Base-by-base conservation (phyloP, 306 rosid genomes). In the Biancaea sappan region DNA sequence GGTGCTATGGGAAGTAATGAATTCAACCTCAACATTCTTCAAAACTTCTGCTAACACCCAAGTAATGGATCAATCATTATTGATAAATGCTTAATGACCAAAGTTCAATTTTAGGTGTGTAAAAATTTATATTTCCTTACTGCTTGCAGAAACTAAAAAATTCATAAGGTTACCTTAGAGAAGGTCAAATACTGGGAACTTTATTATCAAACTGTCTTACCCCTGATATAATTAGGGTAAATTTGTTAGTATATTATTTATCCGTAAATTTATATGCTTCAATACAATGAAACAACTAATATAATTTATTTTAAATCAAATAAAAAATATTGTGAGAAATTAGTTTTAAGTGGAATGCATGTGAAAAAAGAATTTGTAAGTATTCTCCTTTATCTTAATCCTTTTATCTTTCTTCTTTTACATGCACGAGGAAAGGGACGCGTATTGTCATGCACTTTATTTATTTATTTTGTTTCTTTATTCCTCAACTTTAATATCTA, bases 401-500 rank as follows among this genome's bases (percentile, higher is more conserved):
- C 25, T 4, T n/a, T 0, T 46, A 19, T 13, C 16, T 18, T 22
- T 21, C 25, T 63, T 56, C 35, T 62, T 8, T 8, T n/a, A n/a
- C 16, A 24, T 46, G 46, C 58, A 67, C 28, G 58, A 67, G 52
- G 28, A 67, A 46, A 46, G 58, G 58, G 58, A 67, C 72, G 25
- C 29, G 43, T 50, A 43, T 38, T 37, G 29, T 37, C 19, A 18
- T 28, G 29, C n/a, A n/a, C n/a, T n/a, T n/a, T n/a, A n/a, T n/a
- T n/a, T n/a, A n/a, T n/a, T n/a, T n/a, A n/a, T n/a, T n/a, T n/a
- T n/a, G n/a, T n/a, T n/a, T 16, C 9, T 64, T 64, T 10, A 22
- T 38, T 40, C 12, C 48, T 34, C 21, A 19, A 7, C 61, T 77
- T 82, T 77, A 29, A 48, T 52, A 10, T 44, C 34, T 65, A 35